Percentiles rank a stretch among this genome's conserved stretches.
Evolutionary conservation across 2,329 filamentous ascomycete genomes (phyloP).

Genomic region (Westerdykella sp.): DNA sequence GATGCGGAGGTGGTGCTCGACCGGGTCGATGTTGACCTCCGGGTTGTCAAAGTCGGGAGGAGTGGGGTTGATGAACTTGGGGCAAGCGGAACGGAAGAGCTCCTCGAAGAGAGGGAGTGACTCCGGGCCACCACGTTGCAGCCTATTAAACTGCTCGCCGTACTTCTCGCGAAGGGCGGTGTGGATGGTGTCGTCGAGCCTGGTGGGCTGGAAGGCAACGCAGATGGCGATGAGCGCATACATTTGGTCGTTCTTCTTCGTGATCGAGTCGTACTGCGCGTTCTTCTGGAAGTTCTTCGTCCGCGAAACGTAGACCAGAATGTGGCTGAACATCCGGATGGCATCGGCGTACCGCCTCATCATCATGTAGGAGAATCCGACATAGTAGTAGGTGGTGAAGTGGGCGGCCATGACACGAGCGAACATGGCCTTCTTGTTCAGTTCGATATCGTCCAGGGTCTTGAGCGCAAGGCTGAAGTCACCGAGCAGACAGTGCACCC

Average conservation of each 20-base stretch:
- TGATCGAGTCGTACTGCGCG: slow-evolving; percentile 94
- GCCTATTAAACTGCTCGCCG: slow-evolving; percentile 92
- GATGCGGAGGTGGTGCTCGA: slow-evolving; percentile 93
- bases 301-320: slow-evolving; percentile 94
- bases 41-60: slow-evolving; percentile 98
- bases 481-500: slow-evolving; percentile 91
- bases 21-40: slow-evolving; percentile 88
- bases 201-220: slow-evolving; percentile 93
- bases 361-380: slow-evolving; percentile 99
- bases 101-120: slow-evolving; percentile 96
- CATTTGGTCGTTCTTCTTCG: slow-evolving; percentile 99
- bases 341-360: slow-evolving; percentile 99
- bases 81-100: slow-evolving; percentile 95
- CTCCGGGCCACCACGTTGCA: slow-evolving; percentile 93
- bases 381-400: slow-evolving; percentile 99
- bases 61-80: slow-evolving; percentile 98
- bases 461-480: slow-evolving; percentile 98
- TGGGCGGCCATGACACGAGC: slow-evolving; percentile 98
- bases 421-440: slow-evolving; percentile 99
- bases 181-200: slow-evolving; percentile 98
- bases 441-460: slow-evolving; percentile 97
- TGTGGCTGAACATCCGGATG: slow-evolving; percentile 99
- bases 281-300: slow-evolving; percentile 99
- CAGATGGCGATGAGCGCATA: slow-evolving; percentile 98
- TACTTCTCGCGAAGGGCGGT: slow-evolving; percentile 97